Percentiles rank a stretch among this genome's conserved stretches.
phyloP scores from a whole-genome alignment of 106 monocot species.

The Chionographis japonica region DNA sequence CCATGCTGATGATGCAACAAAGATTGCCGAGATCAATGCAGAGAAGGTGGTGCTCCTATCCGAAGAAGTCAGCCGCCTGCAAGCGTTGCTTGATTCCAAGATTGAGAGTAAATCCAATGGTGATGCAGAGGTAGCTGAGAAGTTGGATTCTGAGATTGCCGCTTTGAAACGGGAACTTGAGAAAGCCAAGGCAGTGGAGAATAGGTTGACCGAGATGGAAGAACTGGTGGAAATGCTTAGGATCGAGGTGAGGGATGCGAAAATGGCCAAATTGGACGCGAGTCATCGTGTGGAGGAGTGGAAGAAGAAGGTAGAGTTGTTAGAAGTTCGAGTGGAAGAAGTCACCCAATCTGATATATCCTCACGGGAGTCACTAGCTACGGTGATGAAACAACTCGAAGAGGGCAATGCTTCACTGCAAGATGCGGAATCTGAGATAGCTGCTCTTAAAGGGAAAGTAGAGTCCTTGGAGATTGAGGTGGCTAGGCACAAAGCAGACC shows the following conservation, averaged over 20 bases:
- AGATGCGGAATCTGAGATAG: conserved; percentile 26
- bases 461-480: conserved; percentile 32
- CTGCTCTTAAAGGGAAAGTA: conserved; percentile 26
- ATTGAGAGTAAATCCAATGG: conserved; percentile 28
- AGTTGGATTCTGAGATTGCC: conserved; percentile 35
- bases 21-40: conserved; percentile 54
- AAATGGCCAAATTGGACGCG: conserved; percentile 37
- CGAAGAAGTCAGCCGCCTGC: conserved; percentile 37
- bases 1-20: conserved; percentile 52
- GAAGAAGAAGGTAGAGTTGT: conserved; percentile 42
- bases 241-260: conserved; percentile 37
- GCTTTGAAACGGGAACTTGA: conserved; percentile 50
- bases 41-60: conserved; percentile 42
- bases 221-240: conserved; percentile 36
- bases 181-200: conserved; percentile 33
- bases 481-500: conserved; percentile 17
- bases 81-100: conserved; percentile 48
- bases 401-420: conserved; percentile 26
- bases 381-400: conserved; percentile 32
- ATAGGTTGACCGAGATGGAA: conserved; percentile 39
- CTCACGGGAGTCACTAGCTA: conserved; percentile 28
- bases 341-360: conserved; percentile 31
- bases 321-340: conserved; percentile 42
- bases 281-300: conserved; percentile 30
- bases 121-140: conserved; percentile 22